These are phyloP conservation scores for Aspergillus sp. DNA, from an alignment of 2,329 filamentous ascomycete species.

Conservation along the genomic window DNA sequence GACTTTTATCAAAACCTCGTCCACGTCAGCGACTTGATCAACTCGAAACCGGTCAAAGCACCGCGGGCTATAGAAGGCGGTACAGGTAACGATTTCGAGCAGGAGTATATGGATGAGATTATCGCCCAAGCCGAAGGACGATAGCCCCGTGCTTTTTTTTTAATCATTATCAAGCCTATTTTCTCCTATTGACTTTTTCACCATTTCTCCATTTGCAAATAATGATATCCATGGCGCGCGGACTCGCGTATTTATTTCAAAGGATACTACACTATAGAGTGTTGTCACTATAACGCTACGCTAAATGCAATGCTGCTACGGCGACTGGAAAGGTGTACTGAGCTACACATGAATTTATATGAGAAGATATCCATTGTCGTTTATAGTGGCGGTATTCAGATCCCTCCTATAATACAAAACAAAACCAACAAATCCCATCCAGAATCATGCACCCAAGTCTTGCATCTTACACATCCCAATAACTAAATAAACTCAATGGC, in stretches of 20 bases:
- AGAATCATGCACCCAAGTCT: neutral
- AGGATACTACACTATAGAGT: neutral
- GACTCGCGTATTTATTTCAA: neutral
- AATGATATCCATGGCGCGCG: conserved; percentile 13
- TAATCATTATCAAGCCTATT: neutral
- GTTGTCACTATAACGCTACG: neutral
- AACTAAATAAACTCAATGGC: neutral
- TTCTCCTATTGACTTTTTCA: neutral
- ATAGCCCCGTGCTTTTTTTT: neutral
- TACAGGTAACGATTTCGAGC: conserved; percentile 45
- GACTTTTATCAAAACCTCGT: conserved; percentile 82
- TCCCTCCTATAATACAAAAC: neutral
- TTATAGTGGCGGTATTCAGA: too few relatives aligned
- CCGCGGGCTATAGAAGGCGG: conserved; percentile 23
- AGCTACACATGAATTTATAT: neutral
- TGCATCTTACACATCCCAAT: neutral
- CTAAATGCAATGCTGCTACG: too few relatives aligned
- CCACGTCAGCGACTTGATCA: conserved; percentile 61
- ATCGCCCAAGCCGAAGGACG: conserved; percentile 3
- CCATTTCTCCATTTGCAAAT: conserved; percentile 7
- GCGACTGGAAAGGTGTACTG: neutral
- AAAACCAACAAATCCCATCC: neutral
- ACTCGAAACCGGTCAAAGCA: conserved; percentile 23
- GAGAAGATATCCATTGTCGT: neutral
- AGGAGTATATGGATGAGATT: conserved; percentile 37